phyloP scores from a whole-genome alignment of 305 asterid genomes.

The Rubia occidens region DNA sequence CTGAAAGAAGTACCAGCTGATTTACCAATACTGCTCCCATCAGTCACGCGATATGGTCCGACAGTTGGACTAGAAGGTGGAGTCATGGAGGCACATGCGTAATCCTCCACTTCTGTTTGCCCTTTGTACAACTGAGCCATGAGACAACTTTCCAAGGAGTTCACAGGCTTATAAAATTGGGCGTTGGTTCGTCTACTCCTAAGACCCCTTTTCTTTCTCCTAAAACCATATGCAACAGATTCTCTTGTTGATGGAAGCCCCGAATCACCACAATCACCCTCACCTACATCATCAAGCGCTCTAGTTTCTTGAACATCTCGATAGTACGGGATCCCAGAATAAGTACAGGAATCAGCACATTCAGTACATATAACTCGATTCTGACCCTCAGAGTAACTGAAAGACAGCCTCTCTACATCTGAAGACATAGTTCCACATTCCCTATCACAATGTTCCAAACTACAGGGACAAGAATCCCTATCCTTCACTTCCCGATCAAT shows the following conservation, averaged over 20 bases:
- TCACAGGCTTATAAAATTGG: slow-evolving; percentile 39
- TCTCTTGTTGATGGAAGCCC: slow-evolving; percentile 35
- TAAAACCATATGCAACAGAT: slow-evolving; percentile 36
- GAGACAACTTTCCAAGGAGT: slow-evolving; percentile 75
- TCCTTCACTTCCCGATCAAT: slow-evolving; percentile 22
- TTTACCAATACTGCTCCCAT: slow-evolving; percentile 48
- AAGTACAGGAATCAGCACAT: slow-evolving; percentile 11
- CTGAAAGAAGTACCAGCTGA: slow-evolving; percentile 24
- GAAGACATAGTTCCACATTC: slow-evolving; percentile 21
- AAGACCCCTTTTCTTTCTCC: slow-evolving; percentile 38
- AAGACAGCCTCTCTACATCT: slow-evolving; percentile 23
- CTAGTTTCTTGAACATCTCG: slow-evolving; percentile 26
- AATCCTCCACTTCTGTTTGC: slow-evolving; percentile 39
- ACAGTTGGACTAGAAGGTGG: slow-evolving; percentile 28
- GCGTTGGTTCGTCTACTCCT: slow-evolving; percentile 37
- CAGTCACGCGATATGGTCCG: slow-evolving; percentile 48
- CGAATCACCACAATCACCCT: slow-evolving; percentile 20
- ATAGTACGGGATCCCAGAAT: slow-evolving; percentile 12
- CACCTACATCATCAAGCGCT: slow-evolving; percentile 23
- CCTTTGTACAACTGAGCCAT: slow-evolving; percentile 67
- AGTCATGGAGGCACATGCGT: slow-evolving; percentile 23
- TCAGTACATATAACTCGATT: slow-evolving; percentile 9
- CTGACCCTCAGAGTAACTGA: slow-evolving; percentile 24
- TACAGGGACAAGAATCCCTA: slow-evolving; percentile 19
- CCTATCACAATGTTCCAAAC: slow-evolving; percentile 20